phyloP scores from a whole-genome alignment of 192 early-diverging fungal species.

The Gorgonomyces haynaldii region DNA sequence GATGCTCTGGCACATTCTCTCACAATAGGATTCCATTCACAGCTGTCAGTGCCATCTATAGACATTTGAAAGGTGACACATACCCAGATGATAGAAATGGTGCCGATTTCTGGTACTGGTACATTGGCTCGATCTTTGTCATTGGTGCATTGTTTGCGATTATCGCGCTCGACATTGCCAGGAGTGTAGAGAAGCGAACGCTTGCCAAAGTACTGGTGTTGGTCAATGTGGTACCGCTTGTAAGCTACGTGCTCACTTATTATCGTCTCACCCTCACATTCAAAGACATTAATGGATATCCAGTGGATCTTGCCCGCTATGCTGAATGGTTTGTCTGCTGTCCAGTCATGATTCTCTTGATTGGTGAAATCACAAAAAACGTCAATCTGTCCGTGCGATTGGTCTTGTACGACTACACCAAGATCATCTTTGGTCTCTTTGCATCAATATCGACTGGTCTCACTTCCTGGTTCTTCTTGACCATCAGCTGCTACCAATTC shows the following conservation, averaged over 20 bases:
- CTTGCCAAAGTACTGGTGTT: neutral
- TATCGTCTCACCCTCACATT: slow-evolving; percentile 3
- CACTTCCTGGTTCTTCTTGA: slow-evolving; percentile 8
- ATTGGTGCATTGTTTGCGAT: slow-evolving; percentile 4
- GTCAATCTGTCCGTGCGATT: neutral
- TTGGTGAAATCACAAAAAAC: slow-evolving; percentile 24
- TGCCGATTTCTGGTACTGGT: slow-evolving; percentile 9
- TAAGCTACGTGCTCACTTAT: neutral
- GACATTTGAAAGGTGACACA: too few species aligned
- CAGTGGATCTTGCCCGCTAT: slow-evolving; percentile 5
- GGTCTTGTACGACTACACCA: slow-evolving; percentile 11
- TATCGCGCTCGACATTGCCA: neutral
- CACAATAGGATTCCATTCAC: too few species aligned
- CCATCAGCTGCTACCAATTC: slow-evolving; percentile 7
- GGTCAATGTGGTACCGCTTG: slow-evolving; percentile 1
- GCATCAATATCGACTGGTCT: slow-evolving; percentile 11
- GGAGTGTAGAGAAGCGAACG: neutral
- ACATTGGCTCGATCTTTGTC: slow-evolving; percentile 6
- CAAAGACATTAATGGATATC: neutral
- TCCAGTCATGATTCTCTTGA: slow-evolving; percentile 20
- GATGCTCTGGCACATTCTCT: too few species aligned
- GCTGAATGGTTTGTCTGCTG: slow-evolving; percentile 10
- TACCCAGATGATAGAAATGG: slow-evolving; percentile 4
- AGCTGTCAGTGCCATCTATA: too few species aligned
- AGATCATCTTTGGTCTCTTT: slow-evolving; percentile 16